These are phyloP conservation scores for Naganishia albida DNA, from an alignment of 1,284 basidiomycete genomes.

Conservation along the genomic window DNA sequence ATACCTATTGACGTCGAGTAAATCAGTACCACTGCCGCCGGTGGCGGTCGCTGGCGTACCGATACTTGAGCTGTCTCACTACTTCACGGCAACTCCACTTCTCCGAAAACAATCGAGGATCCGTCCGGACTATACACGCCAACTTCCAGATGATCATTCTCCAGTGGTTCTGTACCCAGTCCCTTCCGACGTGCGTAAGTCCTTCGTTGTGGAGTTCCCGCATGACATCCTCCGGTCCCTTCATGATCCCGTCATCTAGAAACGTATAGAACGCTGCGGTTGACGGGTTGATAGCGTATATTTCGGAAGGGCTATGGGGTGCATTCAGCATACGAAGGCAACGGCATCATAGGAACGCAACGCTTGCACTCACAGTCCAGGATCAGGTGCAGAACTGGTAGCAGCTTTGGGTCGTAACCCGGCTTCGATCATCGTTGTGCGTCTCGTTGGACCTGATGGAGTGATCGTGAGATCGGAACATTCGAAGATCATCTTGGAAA, in stretches of 20 bases:
- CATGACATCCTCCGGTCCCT: conserved; percentile 38
- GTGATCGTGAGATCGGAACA: not conserved
- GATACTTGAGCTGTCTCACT: conserved; percentile 77
- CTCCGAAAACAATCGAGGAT: conserved; percentile 62
- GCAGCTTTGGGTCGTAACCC: conserved; percentile 14
- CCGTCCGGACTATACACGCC: conserved; percentile 73
- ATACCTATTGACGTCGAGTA: conserved; percentile 56
- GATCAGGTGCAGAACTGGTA: not conserved
- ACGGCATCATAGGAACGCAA: not conserved
- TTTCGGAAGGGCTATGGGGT: conserved; percentile 56
- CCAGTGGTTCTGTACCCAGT: conserved; percentile 94
- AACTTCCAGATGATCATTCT: conserved; percentile 89
- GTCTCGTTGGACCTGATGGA: conserved; percentile 5
- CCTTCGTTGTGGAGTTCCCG: conserved; percentile 38
- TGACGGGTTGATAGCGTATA: conserved; percentile 62
- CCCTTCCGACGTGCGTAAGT: conserved; percentile 40
- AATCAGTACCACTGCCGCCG: not conserved
- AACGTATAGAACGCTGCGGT: conserved; percentile 64
- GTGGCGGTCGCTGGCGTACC: conserved; percentile 58
- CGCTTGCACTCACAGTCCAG: conserved; percentile 20
- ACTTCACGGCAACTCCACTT: conserved; percentile 80
- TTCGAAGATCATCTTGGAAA: not conserved
- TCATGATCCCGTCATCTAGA: conserved; percentile 57
- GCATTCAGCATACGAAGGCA: not conserved
- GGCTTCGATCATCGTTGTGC: conserved; percentile 24